Conservation (phyloP, 208 protist genomes). For the Phytomonas sp. region DNA sequence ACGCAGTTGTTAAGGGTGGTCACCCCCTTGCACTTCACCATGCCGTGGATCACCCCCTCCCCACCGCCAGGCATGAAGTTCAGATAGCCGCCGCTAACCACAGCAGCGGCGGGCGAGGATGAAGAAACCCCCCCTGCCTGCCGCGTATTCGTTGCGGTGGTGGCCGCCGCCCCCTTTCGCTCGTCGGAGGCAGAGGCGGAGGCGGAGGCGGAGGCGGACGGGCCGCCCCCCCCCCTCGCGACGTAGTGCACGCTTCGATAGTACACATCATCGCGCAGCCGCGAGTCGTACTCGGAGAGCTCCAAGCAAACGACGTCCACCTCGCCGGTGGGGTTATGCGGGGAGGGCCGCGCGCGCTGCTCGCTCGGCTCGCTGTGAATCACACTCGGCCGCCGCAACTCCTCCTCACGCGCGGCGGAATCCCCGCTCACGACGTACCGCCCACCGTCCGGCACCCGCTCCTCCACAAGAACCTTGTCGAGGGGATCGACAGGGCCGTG, state of each 20-base stretch:
- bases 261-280: constrained; percentile 59
- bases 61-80: constrained; percentile 59
- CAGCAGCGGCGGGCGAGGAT: not conserved
- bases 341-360: constrained; percentile 23
- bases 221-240: constrained; percentile 3
- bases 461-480: constrained; percentile 9
- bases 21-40: constrained; percentile 75
- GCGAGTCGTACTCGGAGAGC: constrained; percentile 70
- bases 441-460: constrained; percentile 10
- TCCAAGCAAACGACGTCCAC: constrained; percentile 71
- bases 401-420: constrained; percentile 36
- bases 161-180: not conserved
- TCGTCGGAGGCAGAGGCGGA: constrained; percentile 2
- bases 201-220: not conserved
- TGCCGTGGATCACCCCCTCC: constrained; percentile 65
- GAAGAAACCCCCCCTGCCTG: not conserved
- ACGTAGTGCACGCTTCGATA: constrained; percentile 87
- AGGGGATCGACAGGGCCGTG: constrained; percentile 6
- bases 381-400: constrained; percentile 60
- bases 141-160: not conserved
- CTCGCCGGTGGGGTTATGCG: constrained; percentile 21
- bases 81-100: not conserved
- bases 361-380: constrained; percentile 67
- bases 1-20: constrained; percentile 79
- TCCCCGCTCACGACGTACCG: constrained; percentile 26